Percentiles rank a stretch among this genome's conserved stretches.
phyloP scores from a whole-genome alignment of 2,329 filamentous ascomycete genomes.

The Trichoderma guizhouense region DNA sequence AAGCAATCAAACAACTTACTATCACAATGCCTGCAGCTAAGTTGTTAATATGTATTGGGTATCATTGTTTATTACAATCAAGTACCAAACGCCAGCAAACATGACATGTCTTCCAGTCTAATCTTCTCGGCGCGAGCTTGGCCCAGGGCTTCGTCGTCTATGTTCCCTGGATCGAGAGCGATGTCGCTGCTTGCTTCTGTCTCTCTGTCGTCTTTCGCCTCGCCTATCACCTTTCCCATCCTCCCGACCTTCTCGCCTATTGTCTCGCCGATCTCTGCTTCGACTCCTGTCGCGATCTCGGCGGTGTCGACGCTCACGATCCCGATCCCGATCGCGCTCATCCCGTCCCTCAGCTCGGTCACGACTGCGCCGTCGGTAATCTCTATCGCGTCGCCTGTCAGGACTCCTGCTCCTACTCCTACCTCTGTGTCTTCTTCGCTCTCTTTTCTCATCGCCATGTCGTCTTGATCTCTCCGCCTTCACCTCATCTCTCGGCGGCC shows the following conservation, averaged over 20 bases:
- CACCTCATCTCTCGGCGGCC: constrained; percentile 25
- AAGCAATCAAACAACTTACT: background rate
- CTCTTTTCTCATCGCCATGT: constrained; percentile 32
- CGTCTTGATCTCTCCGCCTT: constrained; percentile 31
- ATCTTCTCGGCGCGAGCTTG: constrained; percentile 8
- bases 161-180: constrained; percentile 25
- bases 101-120: background rate
- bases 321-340: constrained; percentile 7
- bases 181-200: constrained; percentile 20
- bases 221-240: background rate
- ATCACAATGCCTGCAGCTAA: background rate
- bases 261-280: constrained; percentile 14
- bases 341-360: constrained; percentile 18
- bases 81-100: background rate
- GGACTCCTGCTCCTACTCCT: constrained; percentile 34
- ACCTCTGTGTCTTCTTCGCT: constrained; percentile 32
- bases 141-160: constrained; percentile 14
- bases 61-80: background rate
- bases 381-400: constrained; percentile 26
- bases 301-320: constrained; percentile 11
- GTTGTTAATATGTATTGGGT: background rate
- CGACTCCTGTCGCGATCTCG: constrained; percentile 18
- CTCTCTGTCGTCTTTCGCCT: constrained; percentile 1
- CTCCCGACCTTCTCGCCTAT: background rate
- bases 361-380: constrained; percentile 18